These are phyloP conservation scores for Ceratocystiopsis brevicomis DNA, from an alignment of 2,329 filamentous ascomycete genomes.

Conservation along the genomic window DNA sequence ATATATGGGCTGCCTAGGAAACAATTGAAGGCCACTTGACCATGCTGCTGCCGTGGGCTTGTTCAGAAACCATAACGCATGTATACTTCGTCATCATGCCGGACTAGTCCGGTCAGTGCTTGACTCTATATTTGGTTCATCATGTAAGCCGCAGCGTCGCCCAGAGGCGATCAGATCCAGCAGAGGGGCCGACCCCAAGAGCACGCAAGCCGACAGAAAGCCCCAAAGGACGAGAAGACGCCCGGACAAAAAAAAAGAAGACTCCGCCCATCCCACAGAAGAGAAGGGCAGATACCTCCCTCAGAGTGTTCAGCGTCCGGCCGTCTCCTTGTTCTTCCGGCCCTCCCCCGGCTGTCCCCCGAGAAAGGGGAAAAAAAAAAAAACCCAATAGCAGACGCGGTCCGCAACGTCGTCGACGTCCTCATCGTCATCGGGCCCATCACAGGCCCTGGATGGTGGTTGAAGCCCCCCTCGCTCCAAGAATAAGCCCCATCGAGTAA, in stretches of 20 bases:
- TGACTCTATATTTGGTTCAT: conserved; percentile 96
- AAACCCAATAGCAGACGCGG: not conserved
- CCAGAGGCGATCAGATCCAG: too few relatives aligned
- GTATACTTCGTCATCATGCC: conserved; percentile 22
- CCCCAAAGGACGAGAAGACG: conserved; percentile 7
- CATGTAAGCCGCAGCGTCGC: conserved; percentile 25
- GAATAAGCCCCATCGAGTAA: conserved; percentile 99
- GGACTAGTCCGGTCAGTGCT: conserved; percentile 57
- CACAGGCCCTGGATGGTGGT: not conserved
- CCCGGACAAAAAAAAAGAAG: not conserved
- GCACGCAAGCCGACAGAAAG: conserved; percentile 9
- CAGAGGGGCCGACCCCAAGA: conserved; percentile 16
- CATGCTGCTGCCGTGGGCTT: conserved; percentile 11
- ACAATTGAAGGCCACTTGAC: conserved; percentile 5
- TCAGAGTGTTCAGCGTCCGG: conserved; percentile 8
- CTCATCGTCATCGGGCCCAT: too few relatives aligned
- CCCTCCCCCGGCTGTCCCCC: not conserved
- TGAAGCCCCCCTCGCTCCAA: conserved; percentile 71
- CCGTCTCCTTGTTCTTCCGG: not conserved
- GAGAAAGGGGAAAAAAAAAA: too few relatives aligned
- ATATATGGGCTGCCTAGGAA: too few relatives aligned
- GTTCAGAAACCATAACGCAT: conserved; percentile 23
- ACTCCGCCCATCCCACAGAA: not conserved
- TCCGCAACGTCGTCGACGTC: too few relatives aligned
- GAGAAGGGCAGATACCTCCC: not conserved